Percentiles rank a stretch among this genome's conserved stretches.
phyloP scores from a whole-genome alignment of 2,329 filamentous ascomycete species.

The Colletotrichum camelliae region DNA sequence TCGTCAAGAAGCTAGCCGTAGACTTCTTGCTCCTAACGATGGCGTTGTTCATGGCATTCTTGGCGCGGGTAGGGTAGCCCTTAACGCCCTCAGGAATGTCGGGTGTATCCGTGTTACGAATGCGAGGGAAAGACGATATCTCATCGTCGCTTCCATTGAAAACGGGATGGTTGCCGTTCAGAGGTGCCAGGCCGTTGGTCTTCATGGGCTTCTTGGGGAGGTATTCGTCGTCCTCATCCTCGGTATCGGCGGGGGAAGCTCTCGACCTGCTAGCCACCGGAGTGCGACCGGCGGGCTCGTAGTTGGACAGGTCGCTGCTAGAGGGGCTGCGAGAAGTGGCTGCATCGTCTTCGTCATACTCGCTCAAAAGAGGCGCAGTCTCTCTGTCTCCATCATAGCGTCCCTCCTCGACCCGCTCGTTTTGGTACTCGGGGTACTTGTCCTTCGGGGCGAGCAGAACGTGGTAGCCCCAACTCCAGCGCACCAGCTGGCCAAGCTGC shows the following conservation, averaged over 20 bases:
- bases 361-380: conserved; percentile 48
- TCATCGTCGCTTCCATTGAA: conserved; percentile 45
- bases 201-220: conserved; percentile 29
- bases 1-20: conserved; percentile 26
- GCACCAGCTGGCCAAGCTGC: conserved; percentile 90
- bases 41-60: conserved; percentile 35
- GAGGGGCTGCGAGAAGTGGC: conserved; percentile 28
- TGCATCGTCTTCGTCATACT: conserved; percentile 47
- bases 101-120: conserved; percentile 48
- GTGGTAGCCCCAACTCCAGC: conserved; percentile 99
- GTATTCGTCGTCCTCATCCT: conserved; percentile 46
- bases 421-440: conserved; percentile 69
- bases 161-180: conserved; percentile 32
- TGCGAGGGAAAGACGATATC: conserved; percentile 68
- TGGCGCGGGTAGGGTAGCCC: conserved; percentile 44
- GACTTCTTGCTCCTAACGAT: conserved; percentile 26
- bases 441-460: conserved; percentile 88
- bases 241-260: conserved; percentile 54
- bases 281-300: conserved; percentile 61
- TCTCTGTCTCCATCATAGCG: conserved; percentile 62
- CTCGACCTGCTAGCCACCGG: conserved; percentile 56
- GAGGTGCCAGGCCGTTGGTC: conserved; percentile 25
- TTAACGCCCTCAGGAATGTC: conserved; percentile 45
- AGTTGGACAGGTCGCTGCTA: conserved; percentile 51
- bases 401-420: conserved; percentile 61